Conservation (phyloP, 176 grass and related monocot species). For the Oryza glumipatula region DNA sequence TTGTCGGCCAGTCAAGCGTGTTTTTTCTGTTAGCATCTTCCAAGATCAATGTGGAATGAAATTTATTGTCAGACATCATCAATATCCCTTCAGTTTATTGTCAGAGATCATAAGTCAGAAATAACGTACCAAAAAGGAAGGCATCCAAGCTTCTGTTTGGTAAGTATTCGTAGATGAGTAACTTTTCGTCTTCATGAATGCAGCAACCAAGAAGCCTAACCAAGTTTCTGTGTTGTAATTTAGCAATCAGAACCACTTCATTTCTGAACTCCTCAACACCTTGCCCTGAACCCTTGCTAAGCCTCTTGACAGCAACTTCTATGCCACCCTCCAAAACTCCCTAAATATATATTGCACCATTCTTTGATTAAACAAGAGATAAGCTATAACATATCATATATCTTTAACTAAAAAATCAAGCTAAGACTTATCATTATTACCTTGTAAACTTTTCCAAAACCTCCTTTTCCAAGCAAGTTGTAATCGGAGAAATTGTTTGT, state of each 20-base stretch:
- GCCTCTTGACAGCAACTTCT: conserved; percentile 4
- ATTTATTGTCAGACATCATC: background rate
- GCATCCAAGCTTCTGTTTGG: background rate
- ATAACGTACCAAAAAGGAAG: background rate
- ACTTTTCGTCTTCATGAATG: background rate
- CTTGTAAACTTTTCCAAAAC: conserved; percentile 63
- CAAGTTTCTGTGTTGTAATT: background rate
- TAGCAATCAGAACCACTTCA: background rate
- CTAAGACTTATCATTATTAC: conserved; percentile 43
- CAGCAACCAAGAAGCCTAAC: background rate
- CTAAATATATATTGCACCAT: background rate
- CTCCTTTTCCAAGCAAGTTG: conserved; percentile 60
- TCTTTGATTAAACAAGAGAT: background rate
- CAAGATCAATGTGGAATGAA: background rate
- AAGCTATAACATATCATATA: background rate
- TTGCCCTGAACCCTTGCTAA: background rate
- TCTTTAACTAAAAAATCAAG: background rate
- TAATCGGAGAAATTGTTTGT: conserved; percentile 53
- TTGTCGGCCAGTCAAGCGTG: background rate
- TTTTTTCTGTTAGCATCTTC: background rate
- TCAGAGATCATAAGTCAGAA: background rate
- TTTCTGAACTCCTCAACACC: background rate
- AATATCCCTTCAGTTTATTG: background rate
- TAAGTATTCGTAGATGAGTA: background rate
- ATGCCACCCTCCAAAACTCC: conserved; percentile 2